A percentile compares a stretch with the other conserved stretches of the same genome.
Conservation (phyloP, 306 rosid genomes). For the Rosa lucieae region DNA sequence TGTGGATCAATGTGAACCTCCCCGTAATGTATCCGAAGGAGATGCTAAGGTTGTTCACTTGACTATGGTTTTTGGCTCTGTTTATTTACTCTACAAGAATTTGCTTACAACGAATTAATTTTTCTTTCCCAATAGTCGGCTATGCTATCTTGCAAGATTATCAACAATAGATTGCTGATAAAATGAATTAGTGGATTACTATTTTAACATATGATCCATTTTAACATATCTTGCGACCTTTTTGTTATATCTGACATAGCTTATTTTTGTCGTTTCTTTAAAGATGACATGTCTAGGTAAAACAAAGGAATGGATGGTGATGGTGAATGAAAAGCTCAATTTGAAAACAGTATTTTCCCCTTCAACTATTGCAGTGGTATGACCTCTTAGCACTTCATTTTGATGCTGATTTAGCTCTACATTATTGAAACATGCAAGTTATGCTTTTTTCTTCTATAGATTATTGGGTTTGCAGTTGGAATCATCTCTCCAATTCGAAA, state of each 20-base stretch:
- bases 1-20: constrained; percentile 32
- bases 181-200: background rate
- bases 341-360: constrained; percentile 65
- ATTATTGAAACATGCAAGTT: background rate
- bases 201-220: background rate
- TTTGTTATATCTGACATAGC: background rate
- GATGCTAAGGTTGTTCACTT: constrained; percentile 38
- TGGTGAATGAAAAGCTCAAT: constrained; percentile 41
- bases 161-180: background rate
- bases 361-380: constrained; percentile 77
- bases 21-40: constrained; percentile 27
- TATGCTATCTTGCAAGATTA: background rate
- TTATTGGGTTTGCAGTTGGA: constrained; percentile 62
- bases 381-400: background rate
- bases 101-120: background rate
- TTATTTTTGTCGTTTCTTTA: background rate
- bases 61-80: background rate
- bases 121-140: background rate
- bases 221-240: background rate
- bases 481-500: constrained; percentile 47
- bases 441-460: constrained; percentile 33
- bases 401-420: background rate
- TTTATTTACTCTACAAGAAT: background rate
- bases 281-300: constrained; percentile 38
- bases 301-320: constrained; percentile 27